Evolutionary conservation across 1,139 yeast species (phyloP).

Genomic region (Blastobotrys ciferrii): DNA sequence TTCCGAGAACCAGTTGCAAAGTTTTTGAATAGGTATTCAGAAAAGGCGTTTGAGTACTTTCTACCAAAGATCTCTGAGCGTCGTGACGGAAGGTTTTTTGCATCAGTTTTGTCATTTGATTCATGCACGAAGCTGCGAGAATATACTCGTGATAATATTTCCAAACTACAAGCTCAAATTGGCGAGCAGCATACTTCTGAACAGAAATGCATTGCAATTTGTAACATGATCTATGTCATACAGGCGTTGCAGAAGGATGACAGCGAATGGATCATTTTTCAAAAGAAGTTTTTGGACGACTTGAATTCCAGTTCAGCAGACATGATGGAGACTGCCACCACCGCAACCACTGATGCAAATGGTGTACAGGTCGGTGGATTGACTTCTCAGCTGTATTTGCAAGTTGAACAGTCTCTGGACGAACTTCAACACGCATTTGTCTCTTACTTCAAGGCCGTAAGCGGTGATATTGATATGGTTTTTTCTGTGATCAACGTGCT

Average conservation of each 20-base stretch:
- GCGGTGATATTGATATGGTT: conserved; percentile 42
- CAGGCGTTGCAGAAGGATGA: conserved; percentile 54
- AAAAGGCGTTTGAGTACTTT: conserved; percentile 71
- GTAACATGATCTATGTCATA: conserved; percentile 68
- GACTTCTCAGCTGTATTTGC: conserved; percentile 64
- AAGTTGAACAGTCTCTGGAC: conserved; percentile 68
- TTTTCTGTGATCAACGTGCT: conserved; percentile 51
- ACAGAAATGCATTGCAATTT: conserved; percentile 58
- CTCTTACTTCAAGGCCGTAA: conserved; percentile 41
- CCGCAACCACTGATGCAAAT: conserved; percentile 28
- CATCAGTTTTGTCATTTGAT: conserved; percentile 58
- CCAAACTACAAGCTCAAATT: conserved; percentile 39
- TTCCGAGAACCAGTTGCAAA: conserved; percentile 89
- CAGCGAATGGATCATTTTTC: conserved; percentile 58
- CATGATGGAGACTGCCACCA: conserved; percentile 45
- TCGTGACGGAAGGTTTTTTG: conserved; percentile 60
- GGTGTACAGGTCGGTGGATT: conserved; percentile 33
- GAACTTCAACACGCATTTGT: conserved; percentile 59
- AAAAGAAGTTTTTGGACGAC: conserved; percentile 49
- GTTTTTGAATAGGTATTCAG: conserved; percentile 79
- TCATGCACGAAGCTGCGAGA: conserved; percentile 59
- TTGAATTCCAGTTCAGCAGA: conserved; percentile 47
- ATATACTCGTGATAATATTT: conserved; percentile 53
- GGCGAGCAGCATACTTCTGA: conserved; percentile 43
- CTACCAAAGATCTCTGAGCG: conserved; percentile 64